Evolutionary conservation across 768 basidiomycete species (phyloP).

Genomic region (Boletus vinaceobasis): DNA sequence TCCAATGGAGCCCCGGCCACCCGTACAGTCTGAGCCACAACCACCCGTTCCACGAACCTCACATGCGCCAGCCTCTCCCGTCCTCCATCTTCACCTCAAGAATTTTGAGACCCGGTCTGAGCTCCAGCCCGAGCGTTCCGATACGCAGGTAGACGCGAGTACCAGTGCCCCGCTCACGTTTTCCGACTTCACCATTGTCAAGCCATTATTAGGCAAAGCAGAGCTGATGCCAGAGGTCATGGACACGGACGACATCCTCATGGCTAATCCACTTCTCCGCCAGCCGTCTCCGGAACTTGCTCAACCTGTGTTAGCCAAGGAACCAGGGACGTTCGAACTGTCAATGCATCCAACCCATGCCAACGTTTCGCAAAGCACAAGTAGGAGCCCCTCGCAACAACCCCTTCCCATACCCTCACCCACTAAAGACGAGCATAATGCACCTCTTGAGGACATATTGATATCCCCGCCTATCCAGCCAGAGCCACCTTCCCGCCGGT

Average conservation of each 20-base stretch:
- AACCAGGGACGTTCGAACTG: background rate
- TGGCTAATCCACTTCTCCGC: background rate
- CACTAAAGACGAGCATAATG: slow-evolving; percentile 2
- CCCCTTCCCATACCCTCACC: slow-evolving; percentile 1
- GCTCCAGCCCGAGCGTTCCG: background rate
- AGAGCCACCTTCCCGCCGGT: slow-evolving; percentile 7
- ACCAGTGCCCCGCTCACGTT: background rate
- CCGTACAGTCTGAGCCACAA: background rate
- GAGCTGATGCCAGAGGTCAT: background rate
- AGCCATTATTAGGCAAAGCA: background rate
- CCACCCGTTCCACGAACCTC: background rate
- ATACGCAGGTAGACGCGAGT: background rate
- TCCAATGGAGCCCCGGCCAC: background rate
- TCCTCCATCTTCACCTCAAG: slow-evolving; percentile 1
- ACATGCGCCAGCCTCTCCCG: slow-evolving; percentile 4
- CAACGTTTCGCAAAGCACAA: slow-evolving; percentile 1
- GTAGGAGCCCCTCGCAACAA: slow-evolving; percentile 15
- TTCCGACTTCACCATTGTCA: slow-evolving; percentile 1
- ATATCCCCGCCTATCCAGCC: background rate
- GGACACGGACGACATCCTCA: background rate
- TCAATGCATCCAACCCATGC: background rate
- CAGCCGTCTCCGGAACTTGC: slow-evolving; percentile 4
- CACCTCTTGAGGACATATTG: background rate
- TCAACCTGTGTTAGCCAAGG: background rate
- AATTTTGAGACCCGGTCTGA: background rate